Conservation (phyloP, 2,329 filamentous ascomycete genomes). For the Aureobasidium namibiae region DNA sequence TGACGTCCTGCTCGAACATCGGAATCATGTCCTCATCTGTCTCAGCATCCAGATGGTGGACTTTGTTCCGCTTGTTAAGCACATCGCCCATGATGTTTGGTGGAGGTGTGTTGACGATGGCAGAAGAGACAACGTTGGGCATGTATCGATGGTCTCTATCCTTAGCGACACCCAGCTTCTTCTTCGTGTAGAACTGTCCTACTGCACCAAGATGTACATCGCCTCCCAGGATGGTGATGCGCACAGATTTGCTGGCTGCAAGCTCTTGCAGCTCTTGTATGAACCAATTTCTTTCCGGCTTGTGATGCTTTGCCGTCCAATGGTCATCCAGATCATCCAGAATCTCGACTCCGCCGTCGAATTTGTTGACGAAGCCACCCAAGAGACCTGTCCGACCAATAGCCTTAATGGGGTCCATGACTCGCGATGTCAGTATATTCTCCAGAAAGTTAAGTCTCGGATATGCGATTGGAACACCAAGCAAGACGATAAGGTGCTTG, state of each 20-base stretch:
- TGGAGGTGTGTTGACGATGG: conserved; percentile 87
- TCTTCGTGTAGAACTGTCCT: conserved; percentile 91
- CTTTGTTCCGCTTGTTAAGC: conserved; percentile 83
- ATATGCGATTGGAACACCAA: conserved; percentile 58
- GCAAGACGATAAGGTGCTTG: conserved; percentile 79
- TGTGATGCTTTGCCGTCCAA: conserved; percentile 95
- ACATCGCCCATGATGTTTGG: conserved; percentile 83
- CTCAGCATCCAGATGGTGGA: conserved; percentile 55
- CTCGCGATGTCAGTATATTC: conserved; percentile 66
- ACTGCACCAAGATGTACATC: conserved; percentile 90
- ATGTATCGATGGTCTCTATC: conserved; percentile 94
- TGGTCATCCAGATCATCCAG: conserved; percentile 91
- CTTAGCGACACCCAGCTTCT: conserved; percentile 66
- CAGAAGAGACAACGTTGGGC: conserved; percentile 88
- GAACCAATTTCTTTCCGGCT: conserved; percentile 76
- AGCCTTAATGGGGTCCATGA: conserved; percentile 85
- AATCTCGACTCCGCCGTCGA: conserved; percentile 86
- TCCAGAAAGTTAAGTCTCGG: conserved; percentile 49
- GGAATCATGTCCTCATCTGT: conserved; percentile 97
- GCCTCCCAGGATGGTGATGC: conserved; percentile 85
- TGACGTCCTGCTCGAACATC: conserved; percentile 81
- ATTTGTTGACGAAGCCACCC: conserved; percentile 73
- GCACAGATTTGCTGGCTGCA: conserved; percentile 83
- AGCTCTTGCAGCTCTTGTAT: conserved; percentile 89
- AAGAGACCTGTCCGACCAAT: conserved; percentile 74